A percentile compares a stretch with the other conserved stretches of the same genome.
Evolutionary conservation across 805 yeast genomes (phyloP).

Genomic region (Kodamaea neixiangensis): DNA sequence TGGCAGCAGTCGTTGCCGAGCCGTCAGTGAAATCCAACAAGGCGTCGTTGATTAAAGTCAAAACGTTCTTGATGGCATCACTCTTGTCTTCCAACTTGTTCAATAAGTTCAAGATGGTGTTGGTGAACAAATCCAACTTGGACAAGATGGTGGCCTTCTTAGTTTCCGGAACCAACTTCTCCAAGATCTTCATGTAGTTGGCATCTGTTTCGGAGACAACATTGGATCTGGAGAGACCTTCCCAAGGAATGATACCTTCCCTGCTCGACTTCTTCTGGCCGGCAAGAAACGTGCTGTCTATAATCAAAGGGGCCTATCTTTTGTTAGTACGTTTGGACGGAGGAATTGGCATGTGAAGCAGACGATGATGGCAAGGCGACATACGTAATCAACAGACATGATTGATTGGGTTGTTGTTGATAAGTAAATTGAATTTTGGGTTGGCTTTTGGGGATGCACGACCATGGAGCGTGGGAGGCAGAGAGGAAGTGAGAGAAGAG

Average conservation of each 20-base stretch:
- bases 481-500: not conserved
- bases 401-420: slow-evolving; percentile 5
- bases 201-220: slow-evolving; percentile 71
- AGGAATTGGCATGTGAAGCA: slow-evolving; percentile 8
- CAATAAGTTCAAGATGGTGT: slow-evolving; percentile 55
- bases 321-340: slow-evolving; percentile 16
- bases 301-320: slow-evolving; percentile 16
- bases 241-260: slow-evolving; percentile 89
- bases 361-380: slow-evolving; percentile 10
- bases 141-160: slow-evolving; percentile 42
- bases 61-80: slow-evolving; percentile 65
- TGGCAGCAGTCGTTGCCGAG: not conserved
- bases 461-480: not conserved
- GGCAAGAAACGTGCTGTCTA: slow-evolving; percentile 67
- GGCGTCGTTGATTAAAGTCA: slow-evolving; percentile 63
- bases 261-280: slow-evolving; percentile 69
- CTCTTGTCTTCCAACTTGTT: slow-evolving; percentile 52
- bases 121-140: slow-evolving; percentile 54
- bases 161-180: slow-evolving; percentile 47
- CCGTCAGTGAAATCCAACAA: slow-evolving; percentile 30
- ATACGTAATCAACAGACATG: slow-evolving; percentile 18
- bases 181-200: slow-evolving; percentile 53
- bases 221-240: slow-evolving; percentile 77
- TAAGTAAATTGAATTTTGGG: slow-evolving; percentile 3
- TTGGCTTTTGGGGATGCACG: not conserved